These are phyloP conservation scores for Akanthomyces uredinophilus DNA, from an alignment of 2,329 filamentous ascomycete genomes.

Conservation along the genomic window DNA sequence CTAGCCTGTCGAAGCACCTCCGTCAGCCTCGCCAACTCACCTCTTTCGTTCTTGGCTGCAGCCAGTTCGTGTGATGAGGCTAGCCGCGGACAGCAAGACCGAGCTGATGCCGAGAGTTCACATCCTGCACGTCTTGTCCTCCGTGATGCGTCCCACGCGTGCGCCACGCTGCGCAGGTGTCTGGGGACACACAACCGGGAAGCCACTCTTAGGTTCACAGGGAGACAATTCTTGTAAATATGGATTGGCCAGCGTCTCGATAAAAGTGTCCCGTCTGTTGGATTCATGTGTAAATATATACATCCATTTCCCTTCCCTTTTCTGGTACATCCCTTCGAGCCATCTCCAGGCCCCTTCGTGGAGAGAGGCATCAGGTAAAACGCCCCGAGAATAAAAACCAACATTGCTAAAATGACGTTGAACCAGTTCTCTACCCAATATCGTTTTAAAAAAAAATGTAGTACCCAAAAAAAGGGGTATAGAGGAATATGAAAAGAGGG, in stretches of 20 bases:
- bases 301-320: not conserved
- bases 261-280: not conserved
- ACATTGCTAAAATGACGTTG: constrained; percentile 4
- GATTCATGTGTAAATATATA: not conserved
- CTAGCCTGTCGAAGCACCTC: too few species aligned
- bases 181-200: not conserved
- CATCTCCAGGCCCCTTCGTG: too few species aligned
- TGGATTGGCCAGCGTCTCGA: not conserved
- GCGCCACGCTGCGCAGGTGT: not conserved
- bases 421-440: not conserved
- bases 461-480: not conserved
- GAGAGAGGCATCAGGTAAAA: not conserved
- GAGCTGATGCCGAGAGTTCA: not conserved
- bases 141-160: not conserved
- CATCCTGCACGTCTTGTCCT: not conserved
- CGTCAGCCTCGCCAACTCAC: too few species aligned
- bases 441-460: not conserved
- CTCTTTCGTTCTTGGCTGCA: not conserved
- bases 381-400: not conserved
- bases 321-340: not conserved
- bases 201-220: not conserved
- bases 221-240: not conserved
- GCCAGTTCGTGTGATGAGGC: not conserved
- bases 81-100: not conserved
- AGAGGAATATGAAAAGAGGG: not conserved